Conservation (phyloP, 2,329 filamentous ascomycete genomes). For the Monosporascus sp. region DNA sequence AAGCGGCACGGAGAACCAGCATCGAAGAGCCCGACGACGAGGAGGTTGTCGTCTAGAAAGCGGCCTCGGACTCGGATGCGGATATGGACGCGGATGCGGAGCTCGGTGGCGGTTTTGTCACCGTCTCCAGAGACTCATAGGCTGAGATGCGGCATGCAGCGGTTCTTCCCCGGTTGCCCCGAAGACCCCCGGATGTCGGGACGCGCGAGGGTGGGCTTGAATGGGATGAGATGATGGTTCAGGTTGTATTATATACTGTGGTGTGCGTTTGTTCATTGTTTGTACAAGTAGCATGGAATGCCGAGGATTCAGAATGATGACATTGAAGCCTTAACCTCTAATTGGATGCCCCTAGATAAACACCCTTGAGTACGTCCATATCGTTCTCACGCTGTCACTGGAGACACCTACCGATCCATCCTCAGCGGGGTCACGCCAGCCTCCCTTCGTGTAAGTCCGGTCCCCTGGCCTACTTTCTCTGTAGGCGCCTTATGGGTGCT, state of each 20-base stretch:
- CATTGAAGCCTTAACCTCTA: background rate
- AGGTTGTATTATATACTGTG: background rate
- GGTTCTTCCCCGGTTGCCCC: too few relatives aligned
- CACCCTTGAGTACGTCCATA: too few relatives aligned
- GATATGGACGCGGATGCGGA: constrained; percentile 2
- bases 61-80: constrained; percentile 7
- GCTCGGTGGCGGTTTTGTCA: constrained; percentile 12
- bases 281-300: background rate
- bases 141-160: too few relatives aligned
- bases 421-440: too few relatives aligned
- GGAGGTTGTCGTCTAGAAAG: constrained; percentile 29
- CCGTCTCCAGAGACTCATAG: background rate
- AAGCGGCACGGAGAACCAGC: constrained; percentile 50
- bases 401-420: too few relatives aligned
- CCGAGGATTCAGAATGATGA: background rate
- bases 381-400: too few relatives aligned
- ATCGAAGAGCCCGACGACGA: constrained; percentile 53
- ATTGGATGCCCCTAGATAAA: too few relatives aligned
- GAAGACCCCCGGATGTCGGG: too few relatives aligned
- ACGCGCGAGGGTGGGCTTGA: background rate
- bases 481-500: too few relatives aligned
- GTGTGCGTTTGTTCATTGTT: background rate
- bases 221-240: background rate
- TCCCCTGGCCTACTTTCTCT: too few relatives aligned
- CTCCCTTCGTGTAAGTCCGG: too few relatives aligned